Percentiles rank a stretch among this genome's conserved stretches.
Conservation (phyloP, 768 basidiomycete species). For the Paxillus involutus region DNA sequence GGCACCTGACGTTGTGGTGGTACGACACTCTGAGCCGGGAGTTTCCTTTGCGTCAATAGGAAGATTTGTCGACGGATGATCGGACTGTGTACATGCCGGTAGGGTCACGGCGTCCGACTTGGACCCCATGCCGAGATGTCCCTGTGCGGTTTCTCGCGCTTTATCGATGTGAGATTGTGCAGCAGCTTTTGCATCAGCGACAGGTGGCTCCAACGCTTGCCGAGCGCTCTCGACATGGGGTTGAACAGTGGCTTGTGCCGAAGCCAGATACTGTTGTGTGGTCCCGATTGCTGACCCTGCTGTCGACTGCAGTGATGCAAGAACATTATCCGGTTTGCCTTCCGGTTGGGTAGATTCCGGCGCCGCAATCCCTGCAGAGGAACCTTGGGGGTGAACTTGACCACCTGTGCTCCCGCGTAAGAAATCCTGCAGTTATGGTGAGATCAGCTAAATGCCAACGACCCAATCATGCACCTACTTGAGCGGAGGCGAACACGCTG, state of each 20-base stretch:
- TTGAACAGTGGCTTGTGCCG: conserved; percentile 17
- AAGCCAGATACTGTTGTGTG: conserved; percentile 30
- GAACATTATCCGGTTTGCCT: conserved; percentile 27
- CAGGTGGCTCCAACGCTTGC: conserved; percentile 28
- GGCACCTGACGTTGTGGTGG: conserved; percentile 2
- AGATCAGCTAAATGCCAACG: not conserved
- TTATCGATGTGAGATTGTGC: conserved; percentile 33
- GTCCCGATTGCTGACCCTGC: conserved; percentile 30
- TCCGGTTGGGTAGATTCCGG: conserved; percentile 31
- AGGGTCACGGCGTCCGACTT: conserved; percentile 8
- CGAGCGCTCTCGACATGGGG: conserved; percentile 28
- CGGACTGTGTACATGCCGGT: not conserved
- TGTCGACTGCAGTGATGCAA: conserved; percentile 30
- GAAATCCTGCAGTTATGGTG: not conserved
- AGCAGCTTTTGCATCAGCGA: conserved; percentile 22
- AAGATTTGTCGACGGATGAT: conserved; percentile 34
- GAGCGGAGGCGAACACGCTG: conserved; percentile 32
- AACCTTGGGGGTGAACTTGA: conserved; percentile 14
- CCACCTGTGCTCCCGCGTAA: conserved; percentile 1
- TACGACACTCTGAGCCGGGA: conserved; percentile 23
- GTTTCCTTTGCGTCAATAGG: conserved; percentile 38
- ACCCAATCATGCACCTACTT: not conserved
- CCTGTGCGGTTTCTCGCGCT: conserved; percentile 19
- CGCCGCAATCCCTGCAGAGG: conserved; percentile 25
- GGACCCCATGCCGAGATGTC: conserved; percentile 12